Conservation (phyloP, 345 rosid genomes). For the Eucalyptus regnans region DNA sequence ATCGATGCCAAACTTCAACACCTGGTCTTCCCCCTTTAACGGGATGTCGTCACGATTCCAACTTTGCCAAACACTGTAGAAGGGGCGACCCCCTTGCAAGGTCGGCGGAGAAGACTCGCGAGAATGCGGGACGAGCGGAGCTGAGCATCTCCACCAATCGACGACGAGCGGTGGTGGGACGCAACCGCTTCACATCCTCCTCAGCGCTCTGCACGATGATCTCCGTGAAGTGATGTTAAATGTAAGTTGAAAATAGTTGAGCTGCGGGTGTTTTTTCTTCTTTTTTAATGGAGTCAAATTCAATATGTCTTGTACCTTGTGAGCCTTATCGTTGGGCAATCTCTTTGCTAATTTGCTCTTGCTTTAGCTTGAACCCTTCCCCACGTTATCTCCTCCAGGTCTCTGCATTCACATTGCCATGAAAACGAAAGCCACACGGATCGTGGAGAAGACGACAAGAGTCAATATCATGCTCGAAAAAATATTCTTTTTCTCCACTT, state of each 20-base stretch:
- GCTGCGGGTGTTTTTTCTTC: not conserved
- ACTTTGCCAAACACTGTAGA: constrained; percentile 55
- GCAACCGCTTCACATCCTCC: too few species aligned
- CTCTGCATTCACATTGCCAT: not conserved
- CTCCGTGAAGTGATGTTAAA: not conserved
- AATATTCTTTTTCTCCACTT: not conserved
- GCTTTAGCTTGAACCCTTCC: not conserved
- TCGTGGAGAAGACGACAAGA: not conserved
- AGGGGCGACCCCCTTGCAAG: constrained; percentile 51
- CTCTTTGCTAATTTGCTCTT: not conserved
- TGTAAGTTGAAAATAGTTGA: not conserved
- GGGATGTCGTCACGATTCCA: constrained; percentile 68
- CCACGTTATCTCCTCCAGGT: not conserved
- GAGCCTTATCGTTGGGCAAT: not conserved
- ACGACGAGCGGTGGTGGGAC: constrained; percentile 44
- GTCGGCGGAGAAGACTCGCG: constrained; percentile 11
- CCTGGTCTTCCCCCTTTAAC: constrained; percentile 78
- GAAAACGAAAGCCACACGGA: not conserved
- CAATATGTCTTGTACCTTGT: not conserved
- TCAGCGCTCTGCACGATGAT: too few species aligned
- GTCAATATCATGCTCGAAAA: not conserved
- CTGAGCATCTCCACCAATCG: constrained; percentile 58
- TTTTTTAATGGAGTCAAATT: not conserved
- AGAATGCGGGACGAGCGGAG: constrained; percentile 6
- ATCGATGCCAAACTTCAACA: constrained; percentile 48